Evolutionary conservation across 1,284 basidiomycete genomes (phyloP).

Genomic region (Trametes versicolor): DNA sequence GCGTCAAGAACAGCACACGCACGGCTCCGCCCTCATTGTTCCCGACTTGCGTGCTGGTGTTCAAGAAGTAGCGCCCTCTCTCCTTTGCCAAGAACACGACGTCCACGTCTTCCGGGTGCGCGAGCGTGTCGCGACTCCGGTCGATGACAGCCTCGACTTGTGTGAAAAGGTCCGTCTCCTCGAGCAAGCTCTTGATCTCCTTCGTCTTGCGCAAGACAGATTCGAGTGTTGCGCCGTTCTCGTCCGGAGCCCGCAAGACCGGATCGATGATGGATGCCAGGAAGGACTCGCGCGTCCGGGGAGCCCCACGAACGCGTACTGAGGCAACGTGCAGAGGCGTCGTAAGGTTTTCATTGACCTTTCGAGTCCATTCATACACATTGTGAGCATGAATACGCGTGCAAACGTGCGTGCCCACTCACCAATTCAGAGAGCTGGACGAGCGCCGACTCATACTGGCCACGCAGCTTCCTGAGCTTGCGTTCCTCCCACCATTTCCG

Average conservation of each 20-base stretch:
- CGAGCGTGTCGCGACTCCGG: conserved; percentile 63
- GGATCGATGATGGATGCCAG: conserved; percentile 83
- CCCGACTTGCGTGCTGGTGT: conserved; percentile 92
- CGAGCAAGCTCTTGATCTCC: conserved; percentile 69
- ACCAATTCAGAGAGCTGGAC: conserved; percentile 78
- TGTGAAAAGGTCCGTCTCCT: conserved; percentile 80
- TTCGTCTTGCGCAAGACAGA: conserved; percentile 76
- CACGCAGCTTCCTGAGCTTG: conserved; percentile 70
- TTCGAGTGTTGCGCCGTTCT: conserved; percentile 58
- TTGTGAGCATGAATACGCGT: neutral
- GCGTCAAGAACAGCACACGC: conserved; percentile 46
- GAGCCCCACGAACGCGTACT: conserved; percentile 84
- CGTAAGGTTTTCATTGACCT: conserved; percentile 76
- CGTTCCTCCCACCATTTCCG: conserved; percentile 76
- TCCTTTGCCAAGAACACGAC: conserved; percentile 85
- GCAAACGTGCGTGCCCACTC: conserved; percentile 40
- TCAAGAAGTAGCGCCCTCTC: conserved; percentile 82
- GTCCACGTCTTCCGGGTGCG: conserved; percentile 82
- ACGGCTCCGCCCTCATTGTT: conserved; percentile 94
- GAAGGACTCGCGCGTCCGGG: conserved; percentile 81
- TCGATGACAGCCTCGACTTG: conserved; percentile 80
- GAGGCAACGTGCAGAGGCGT: conserved; percentile 72
- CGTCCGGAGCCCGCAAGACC: conserved; percentile 50
- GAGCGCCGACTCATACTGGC: conserved; percentile 82
- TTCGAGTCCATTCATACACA: conserved; percentile 1